phyloP scores from a whole-genome alignment of 2,329 filamentous ascomycete species.

The Alternaria incomplexa region DNA sequence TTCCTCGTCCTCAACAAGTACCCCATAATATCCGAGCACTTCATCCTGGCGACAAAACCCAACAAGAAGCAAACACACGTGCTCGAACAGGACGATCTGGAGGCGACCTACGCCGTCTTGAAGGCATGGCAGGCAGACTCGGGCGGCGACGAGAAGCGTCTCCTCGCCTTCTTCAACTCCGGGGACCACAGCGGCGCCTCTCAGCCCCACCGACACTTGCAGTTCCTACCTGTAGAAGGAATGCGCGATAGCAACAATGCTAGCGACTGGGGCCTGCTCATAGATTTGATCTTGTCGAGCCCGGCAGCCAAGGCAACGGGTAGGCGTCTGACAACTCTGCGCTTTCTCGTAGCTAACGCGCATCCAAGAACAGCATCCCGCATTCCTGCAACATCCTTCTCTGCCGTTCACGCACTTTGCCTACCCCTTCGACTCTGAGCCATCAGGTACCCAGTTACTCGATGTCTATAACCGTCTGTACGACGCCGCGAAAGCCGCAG shows the following conservation, averaged over 20 bases:
- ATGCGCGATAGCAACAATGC: constrained; percentile 60
- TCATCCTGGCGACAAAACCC: constrained; percentile 70
- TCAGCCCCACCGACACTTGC: constrained; percentile 74
- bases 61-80: constrained; percentile 70
- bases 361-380: constrained; percentile 6
- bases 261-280: constrained; percentile 56
- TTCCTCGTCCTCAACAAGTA: constrained; percentile 77
- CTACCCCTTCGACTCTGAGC: constrained; percentile 48
- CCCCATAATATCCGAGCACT: constrained; percentile 72
- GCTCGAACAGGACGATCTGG: constrained; percentile 66
- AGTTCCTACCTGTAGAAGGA: constrained; percentile 69
- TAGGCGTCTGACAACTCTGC: background rate
- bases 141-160: constrained; percentile 38
- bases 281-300: constrained; percentile 49
- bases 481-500: constrained; percentile 37
- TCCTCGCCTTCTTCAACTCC: constrained; percentile 75
- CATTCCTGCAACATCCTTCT: constrained; percentile 22
- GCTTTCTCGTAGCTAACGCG: constrained; percentile 8
- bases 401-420: constrained; percentile 61
- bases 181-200: constrained; percentile 72
- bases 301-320: constrained; percentile 6
- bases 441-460: constrained; percentile 45
- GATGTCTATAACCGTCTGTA: constrained; percentile 45
- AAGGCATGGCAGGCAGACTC: constrained; percentile 57
- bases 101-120: constrained; percentile 67